Percentiles rank a stretch among this genome's conserved stretches.
Conservation (phyloP, 768 basidiomycete genomes). For the Pleurotus eryngii region DNA sequence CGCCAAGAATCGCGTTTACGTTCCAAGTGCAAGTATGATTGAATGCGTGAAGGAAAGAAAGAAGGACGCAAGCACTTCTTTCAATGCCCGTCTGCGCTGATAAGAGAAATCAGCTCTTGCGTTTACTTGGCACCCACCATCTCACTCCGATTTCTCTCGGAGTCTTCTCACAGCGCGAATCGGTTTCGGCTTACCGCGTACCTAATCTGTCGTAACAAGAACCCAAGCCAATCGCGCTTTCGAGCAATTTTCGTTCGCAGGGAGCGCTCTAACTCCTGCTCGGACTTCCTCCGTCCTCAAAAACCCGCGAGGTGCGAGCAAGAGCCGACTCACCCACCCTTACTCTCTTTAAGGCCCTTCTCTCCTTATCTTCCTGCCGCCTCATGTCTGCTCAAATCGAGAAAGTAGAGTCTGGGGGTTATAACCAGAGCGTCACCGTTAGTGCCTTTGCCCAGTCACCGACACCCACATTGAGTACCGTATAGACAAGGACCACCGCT, state of each 20-base stretch:
- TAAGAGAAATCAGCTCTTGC: no score
- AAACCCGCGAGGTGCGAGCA: not conserved
- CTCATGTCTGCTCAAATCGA: slow-evolving; percentile 6
- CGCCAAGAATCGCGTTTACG: no score
- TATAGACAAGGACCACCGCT: not conserved
- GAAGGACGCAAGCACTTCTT: no score
- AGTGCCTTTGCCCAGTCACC: not conserved
- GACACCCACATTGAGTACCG: not conserved
- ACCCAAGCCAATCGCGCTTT: not conserved
- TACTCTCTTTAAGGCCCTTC: not conserved
- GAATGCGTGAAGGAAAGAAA: no score
- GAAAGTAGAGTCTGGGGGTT: slow-evolving; percentile 4
- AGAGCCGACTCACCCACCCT: not conserved
- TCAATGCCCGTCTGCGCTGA: no score
- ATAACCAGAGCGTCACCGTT: not conserved
- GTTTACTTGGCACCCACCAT: not conserved
- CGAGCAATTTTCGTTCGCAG: not conserved
- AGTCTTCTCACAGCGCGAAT: no score
- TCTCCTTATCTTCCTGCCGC: not conserved
- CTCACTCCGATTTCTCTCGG: not conserved
- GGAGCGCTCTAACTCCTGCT: slow-evolving; percentile 5
- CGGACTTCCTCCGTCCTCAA: not conserved
- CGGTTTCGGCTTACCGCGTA: not conserved
- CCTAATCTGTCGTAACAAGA: not conserved
- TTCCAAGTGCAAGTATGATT: no score